A percentile compares a stretch with the other conserved stretches of the same genome.
Evolutionary conservation across 176 grass and related monocot genomes (phyloP).

Genomic region (Carex parvula): DNA sequence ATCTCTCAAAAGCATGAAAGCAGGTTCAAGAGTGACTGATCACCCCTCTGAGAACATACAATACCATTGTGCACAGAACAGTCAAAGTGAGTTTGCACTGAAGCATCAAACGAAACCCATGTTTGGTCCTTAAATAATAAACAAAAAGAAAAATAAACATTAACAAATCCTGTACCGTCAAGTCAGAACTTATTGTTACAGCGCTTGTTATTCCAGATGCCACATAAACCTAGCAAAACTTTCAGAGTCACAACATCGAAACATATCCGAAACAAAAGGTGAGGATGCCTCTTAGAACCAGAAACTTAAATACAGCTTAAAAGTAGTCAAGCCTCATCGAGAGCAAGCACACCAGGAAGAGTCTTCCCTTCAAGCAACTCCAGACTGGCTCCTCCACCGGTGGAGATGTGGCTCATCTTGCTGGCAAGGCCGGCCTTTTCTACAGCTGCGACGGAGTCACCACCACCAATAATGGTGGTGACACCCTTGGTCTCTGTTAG

Average conservation of each 20-base stretch:
- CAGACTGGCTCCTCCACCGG: conserved; percentile 81
- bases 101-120: background rate
- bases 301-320: conserved; percentile 21
- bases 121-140: background rate
- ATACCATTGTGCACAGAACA: too few relatives aligned
- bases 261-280: conserved; percentile 1
- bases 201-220: conserved; percentile 16
- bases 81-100: background rate
- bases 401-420: conserved; percentile 99
- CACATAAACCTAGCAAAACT: conserved; percentile 10
- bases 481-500: conserved; percentile 58
- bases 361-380: conserved; percentile 90
- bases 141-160: background rate
- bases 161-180: background rate
- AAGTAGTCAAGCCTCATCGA: conserved; percentile 60
- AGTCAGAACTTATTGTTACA: background rate
- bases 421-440: conserved; percentile 87
- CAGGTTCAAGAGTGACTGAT: background rate
- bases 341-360: conserved; percentile 89
- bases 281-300: conserved; percentile 5
- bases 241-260: background rate
- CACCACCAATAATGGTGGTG: conserved; percentile 87
- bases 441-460: conserved; percentile 89
- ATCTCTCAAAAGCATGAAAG: background rate
- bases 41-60: too few relatives aligned